Evolutionary conservation across 2,329 filamentous ascomycete genomes (phyloP), one percentile per base, ranked within the genome.

Genomic region (Phoma herbarum): DNA sequence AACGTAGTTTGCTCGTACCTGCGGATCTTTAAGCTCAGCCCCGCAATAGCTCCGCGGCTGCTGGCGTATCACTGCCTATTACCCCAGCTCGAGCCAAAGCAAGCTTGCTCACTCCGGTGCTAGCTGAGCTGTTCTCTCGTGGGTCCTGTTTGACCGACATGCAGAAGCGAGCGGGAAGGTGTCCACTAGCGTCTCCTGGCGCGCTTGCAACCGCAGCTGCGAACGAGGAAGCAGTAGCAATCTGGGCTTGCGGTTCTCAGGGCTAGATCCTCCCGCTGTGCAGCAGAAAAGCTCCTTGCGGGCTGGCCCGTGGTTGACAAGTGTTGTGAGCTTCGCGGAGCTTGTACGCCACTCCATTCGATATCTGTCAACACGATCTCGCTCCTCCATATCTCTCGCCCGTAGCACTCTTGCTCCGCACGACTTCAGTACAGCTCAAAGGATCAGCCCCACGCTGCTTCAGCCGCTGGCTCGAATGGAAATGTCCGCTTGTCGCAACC

Each of bases 121-220:
- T 68, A 68, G 59, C 58, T 72, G 70, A 68, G 70, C 59, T 74
- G 72, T 70, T 67, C 42, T 51, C 59, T 60, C 56, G 57, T 67
- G 60, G 57, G 60, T 61, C 65, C 61, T 68, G 66, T 71, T 74
- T 72, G 72, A 65, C 54, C 61, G 64, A 60, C 62, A 57, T 70
- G 61, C 67, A 71, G 60, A 61, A 45, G 66, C 67, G 62, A 68
- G 69, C 71, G 72, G 71, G 49, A 68, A 55, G 39, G 29, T 67
- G 68, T 68, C 65, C 69, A 56, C 28, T 62, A 66, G 67, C 64
- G 51, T 58, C 70, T 56, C 70, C 66, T 69, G 64, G 65, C 64
- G 60, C 18, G 35, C 49, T 59, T 60, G 56, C 20, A 41, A 23
- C 20, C 60, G 56, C 45, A 59, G 45, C 26, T 44, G 26, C 44